A percentile compares a stretch with the other conserved stretches of the same genome.
phyloP scores from a whole-genome alignment of 208 protist genomes.

The Leishmania mexicana region DNA sequence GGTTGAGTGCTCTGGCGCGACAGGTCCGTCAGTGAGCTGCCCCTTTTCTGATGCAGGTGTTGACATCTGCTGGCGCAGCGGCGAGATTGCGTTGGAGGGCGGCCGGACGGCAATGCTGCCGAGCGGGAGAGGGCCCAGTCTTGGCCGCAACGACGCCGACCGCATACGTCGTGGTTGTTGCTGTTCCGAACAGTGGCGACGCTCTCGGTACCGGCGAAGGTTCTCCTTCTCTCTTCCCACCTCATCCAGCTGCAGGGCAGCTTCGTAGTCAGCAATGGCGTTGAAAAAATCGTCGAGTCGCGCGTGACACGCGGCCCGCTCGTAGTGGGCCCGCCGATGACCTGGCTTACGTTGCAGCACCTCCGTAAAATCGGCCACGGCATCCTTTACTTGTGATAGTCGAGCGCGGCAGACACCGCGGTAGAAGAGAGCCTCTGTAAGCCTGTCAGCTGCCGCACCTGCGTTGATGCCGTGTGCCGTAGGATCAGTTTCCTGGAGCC shows the following conservation, averaged over 20 bases:
- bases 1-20: not conserved
- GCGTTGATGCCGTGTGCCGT: not conserved
- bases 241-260: conserved; percentile 58
- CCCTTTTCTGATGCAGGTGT: not conserved
- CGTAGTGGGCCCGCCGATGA: conserved; percentile 68
- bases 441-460: conserved; percentile 2
- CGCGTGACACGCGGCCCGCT: conserved; percentile 76
- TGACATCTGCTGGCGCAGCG: not conserved
- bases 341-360: conserved; percentile 61
- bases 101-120: not conserved
- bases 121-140: not conserved
- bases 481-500: conserved; percentile 21
- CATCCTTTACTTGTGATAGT: conserved; percentile 54
- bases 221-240: conserved; percentile 17
- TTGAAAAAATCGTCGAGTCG: conserved; percentile 62
- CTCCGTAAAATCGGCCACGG: conserved; percentile 61
- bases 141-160: not conserved
- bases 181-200: not conserved
- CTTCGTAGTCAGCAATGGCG: conserved; percentile 85
- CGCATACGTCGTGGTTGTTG: conserved; percentile 12
- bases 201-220: conserved; percentile 13
- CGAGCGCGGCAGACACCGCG: conserved; percentile 57
- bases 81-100: not conserved
- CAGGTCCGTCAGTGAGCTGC: not conserved
- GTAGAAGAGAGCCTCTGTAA: conserved; percentile 39